Evolutionary conservation across 805 yeast genomes (phyloP).

Genomic region (Saccharomycopsis schoenii): DNA sequence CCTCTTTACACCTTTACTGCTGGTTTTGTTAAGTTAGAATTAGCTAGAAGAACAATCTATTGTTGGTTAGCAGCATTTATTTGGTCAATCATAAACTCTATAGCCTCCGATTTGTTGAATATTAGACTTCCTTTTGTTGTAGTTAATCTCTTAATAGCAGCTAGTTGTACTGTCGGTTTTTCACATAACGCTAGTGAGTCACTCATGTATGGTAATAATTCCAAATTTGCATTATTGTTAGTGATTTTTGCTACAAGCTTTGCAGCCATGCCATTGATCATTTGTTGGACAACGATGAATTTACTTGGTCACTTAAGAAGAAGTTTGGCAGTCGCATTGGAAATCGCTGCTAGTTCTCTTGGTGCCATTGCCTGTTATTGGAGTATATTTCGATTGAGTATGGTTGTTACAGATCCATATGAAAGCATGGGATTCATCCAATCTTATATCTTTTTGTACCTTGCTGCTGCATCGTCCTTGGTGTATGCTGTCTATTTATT

Average conservation of each 20-base stretch:
- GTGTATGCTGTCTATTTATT: slow-evolving; percentile 19
- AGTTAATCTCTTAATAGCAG: slow-evolving; percentile 3
- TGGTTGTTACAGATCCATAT: background rate
- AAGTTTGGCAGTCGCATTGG: slow-evolving; percentile 46
- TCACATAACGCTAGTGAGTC: background rate
- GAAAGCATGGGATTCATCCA: background rate
- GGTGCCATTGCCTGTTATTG: slow-evolving; percentile 39
- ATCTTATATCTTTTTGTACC: background rate
- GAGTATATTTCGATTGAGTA: slow-evolving; percentile 27
- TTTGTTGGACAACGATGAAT: slow-evolving; percentile 58
- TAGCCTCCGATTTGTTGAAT: background rate
- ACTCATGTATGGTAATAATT: background rate
- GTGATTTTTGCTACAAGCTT: background rate
- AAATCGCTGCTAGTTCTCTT: slow-evolving; percentile 39
- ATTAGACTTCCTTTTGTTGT: slow-evolving; percentile 5
- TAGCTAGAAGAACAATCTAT: slow-evolving; percentile 53
- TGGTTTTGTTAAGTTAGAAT: slow-evolving; percentile 57
- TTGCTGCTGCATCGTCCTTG: background rate
- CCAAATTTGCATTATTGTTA: background rate
- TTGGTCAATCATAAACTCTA: slow-evolving; percentile 4
- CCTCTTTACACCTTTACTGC: slow-evolving; percentile 36
- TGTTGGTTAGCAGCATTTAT: slow-evolving; percentile 7
- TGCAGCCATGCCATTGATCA: slow-evolving; percentile 51
- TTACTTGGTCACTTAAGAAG: slow-evolving; percentile 45
- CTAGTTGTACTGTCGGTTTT: background rate